phyloP scores from a whole-genome alignment of 257 asterid species.

The Echium plantagineum region DNA sequence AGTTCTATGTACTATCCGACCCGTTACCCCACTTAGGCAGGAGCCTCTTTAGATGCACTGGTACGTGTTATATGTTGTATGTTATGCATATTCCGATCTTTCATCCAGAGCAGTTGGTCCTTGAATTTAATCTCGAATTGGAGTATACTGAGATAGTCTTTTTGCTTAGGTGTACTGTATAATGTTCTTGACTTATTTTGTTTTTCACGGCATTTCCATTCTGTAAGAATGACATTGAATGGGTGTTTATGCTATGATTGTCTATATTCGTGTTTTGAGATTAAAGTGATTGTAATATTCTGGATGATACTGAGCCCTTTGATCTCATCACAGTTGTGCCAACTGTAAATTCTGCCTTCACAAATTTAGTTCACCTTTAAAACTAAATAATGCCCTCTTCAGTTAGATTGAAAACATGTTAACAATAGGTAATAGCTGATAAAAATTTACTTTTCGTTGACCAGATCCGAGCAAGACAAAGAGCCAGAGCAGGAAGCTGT shows the following conservation, averaged over 20 bases:
- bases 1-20: too few species aligned
- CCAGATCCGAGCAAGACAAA: conserved; percentile 98
- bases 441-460: conserved; percentile 9
- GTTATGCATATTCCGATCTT: neutral
- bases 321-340: neutral
- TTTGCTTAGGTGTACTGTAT: neutral
- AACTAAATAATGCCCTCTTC: neutral
- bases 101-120: neutral
- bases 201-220: too few species aligned
- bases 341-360: neutral
- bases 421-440: too few species aligned
- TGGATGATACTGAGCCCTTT: neutral
- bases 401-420: neutral
- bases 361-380: too few species aligned
- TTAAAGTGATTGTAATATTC: too few species aligned
- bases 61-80: too few species aligned
- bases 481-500: conserved; percentile 80
- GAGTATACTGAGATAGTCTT: neutral
- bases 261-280: neutral
- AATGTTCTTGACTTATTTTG: too few species aligned
- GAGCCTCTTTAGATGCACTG: too few species aligned
- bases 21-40: too few species aligned
- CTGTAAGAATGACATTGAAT: too few species aligned
- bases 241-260: too few species aligned
- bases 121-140: neutral